Conservation (phyloP, 192 early-diverging fungal genomes). For the Chytriomyces hyalinus region DNA sequence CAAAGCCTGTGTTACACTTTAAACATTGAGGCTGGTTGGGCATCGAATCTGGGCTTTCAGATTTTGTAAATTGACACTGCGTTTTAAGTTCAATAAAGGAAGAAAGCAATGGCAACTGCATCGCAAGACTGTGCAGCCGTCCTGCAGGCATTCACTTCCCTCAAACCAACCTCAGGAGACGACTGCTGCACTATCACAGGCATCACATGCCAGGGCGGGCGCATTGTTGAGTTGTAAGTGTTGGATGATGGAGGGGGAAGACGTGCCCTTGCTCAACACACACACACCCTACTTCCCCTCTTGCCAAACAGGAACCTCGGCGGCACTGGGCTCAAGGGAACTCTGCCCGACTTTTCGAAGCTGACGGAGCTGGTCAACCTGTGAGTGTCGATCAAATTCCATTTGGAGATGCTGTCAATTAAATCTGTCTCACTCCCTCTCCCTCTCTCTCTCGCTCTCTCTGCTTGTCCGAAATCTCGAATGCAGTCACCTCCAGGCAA, state of each 20-base stretch:
- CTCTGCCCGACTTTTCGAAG: not conserved
- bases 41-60: no score
- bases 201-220: not conserved
- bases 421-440: no score
- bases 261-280: not conserved
- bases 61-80: no score
- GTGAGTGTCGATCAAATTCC: not conserved
- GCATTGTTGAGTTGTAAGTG: not conserved
- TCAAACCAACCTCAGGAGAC: not conserved
- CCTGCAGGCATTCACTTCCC: not conserved
- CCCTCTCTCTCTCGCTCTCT: no score
- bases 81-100: no score
- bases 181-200: not conserved
- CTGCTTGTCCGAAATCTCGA: not conserved
- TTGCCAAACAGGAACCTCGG: not conserved
- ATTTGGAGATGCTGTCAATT: not conserved
- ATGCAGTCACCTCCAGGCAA: not conserved
- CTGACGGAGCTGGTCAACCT: not conserved
- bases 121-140: not conserved
- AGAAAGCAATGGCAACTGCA: not conserved
- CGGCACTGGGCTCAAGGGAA: not conserved
- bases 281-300: not conserved
- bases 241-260: not conserved
- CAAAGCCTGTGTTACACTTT: no score
- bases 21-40: no score